Conservation (phyloP, 208 protist genomes). For the Leishmania braziliensis region DNA sequence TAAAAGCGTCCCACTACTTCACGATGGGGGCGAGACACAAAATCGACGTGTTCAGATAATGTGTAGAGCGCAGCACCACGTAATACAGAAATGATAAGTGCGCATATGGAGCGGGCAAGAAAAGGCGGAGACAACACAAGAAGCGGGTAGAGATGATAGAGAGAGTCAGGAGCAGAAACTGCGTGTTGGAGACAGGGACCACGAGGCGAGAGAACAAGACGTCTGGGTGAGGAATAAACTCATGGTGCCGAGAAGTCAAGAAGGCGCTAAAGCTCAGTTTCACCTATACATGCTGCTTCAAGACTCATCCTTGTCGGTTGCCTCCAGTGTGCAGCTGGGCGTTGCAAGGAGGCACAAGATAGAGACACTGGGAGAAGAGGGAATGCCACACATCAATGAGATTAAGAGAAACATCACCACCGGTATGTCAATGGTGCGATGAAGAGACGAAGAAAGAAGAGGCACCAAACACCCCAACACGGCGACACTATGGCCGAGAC, state of each 20-base stretch:
- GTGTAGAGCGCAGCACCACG: background rate
- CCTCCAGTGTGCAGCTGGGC: background rate
- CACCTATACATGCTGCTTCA: background rate
- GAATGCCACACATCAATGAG: background rate
- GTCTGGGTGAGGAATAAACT: background rate
- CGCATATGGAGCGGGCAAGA: background rate
- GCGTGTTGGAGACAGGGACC: background rate
- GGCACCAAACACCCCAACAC: background rate
- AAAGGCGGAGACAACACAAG: background rate
- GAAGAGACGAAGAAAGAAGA: too few species aligned
- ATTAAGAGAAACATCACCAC: background rate
- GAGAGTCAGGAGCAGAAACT: background rate
- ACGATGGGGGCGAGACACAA: background rate
- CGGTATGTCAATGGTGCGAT: background rate
- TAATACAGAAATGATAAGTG: background rate
- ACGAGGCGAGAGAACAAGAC: too few species aligned
- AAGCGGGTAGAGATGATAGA: background rate
- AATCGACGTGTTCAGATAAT: background rate
- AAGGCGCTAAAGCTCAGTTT: background rate
- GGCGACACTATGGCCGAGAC: background rate
- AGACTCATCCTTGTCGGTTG: background rate
- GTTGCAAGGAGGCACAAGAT: background rate
- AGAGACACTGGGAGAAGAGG: background rate
- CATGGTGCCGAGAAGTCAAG: too few species aligned
- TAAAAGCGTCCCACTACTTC: background rate